Evolutionary conservation across 2,329 filamentous ascomycete species (phyloP).

Genomic region (Tolypocladium paradoxum): DNA sequence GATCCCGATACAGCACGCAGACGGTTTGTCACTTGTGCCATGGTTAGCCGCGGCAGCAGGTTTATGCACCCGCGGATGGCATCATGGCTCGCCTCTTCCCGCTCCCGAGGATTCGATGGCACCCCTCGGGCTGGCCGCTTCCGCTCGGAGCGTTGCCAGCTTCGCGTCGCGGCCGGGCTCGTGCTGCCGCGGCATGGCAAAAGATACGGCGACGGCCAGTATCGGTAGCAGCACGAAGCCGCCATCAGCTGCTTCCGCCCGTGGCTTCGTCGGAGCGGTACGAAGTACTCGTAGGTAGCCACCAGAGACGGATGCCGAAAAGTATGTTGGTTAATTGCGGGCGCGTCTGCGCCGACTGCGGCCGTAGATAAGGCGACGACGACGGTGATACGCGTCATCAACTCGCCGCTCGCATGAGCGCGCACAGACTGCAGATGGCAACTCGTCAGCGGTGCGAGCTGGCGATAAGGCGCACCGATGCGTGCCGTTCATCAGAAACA

Average conservation of each 20-base stretch:
- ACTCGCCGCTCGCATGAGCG: background rate
- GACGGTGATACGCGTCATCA: background rate
- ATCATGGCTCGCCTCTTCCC: background rate
- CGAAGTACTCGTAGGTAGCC: too few species aligned
- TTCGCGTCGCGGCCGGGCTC: background rate
- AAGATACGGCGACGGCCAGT: background rate
- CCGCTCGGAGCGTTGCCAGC: background rate
- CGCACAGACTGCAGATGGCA: background rate
- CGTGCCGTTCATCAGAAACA: background rate
- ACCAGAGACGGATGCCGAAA: background rate
- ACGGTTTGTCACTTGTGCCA: background rate
- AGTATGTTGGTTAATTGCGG: background rate
- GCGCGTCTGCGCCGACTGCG: background rate
- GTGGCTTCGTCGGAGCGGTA: background rate
- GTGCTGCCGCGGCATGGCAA: background rate
- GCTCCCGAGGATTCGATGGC: background rate
- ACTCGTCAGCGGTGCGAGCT: background rate
- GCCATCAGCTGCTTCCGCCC: background rate
- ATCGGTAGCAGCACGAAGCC: background rate
- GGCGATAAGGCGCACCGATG: background rate
- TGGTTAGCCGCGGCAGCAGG: background rate
- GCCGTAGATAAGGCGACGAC: background rate
- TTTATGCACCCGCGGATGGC: background rate
- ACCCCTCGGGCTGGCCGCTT: background rate
- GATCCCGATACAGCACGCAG: background rate